These are phyloP conservation scores for Geotrichum histeridarum DNA, from an alignment of 1,139 yeast genomes.

Conservation along the genomic window DNA sequence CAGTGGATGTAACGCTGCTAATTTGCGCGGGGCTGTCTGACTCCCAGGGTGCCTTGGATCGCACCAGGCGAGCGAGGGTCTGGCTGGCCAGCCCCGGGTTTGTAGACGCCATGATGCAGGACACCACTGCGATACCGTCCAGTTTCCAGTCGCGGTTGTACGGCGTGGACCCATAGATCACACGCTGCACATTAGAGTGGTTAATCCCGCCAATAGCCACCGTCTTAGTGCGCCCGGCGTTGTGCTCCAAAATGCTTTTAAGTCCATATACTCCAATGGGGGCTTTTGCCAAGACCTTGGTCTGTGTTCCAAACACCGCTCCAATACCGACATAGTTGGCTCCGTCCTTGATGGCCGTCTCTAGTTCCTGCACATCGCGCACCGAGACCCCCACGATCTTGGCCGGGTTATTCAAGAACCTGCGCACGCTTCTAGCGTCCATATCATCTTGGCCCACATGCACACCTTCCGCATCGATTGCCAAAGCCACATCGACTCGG, in stretches of 20 bases:
- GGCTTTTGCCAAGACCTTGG: constrained; percentile 54
- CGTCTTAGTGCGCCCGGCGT: constrained; percentile 41
- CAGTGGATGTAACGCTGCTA: constrained; percentile 1
- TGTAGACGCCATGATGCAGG: constrained; percentile 70
- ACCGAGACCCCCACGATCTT: constrained; percentile 82
- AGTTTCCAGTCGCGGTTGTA: constrained; percentile 42
- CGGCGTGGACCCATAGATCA: constrained; percentile 48
- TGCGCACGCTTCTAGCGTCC: constrained; percentile 54
- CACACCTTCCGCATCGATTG: constrained; percentile 85
- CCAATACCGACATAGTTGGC: constrained; percentile 85
- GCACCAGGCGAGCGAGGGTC: constrained; percentile 27
- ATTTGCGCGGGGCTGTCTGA: constrained; percentile 3
- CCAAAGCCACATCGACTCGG: constrained; percentile 83
- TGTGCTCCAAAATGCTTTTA: constrained; percentile 47
- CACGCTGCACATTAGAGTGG: constrained; percentile 55
- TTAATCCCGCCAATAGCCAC: constrained; percentile 90
- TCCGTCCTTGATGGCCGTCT: constrained; percentile 47
- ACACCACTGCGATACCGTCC: constrained; percentile 83
- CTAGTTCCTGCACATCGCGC: constrained; percentile 54
- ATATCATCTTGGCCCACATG: constrained; percentile 95
- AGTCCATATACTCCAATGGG: constrained; percentile 68
- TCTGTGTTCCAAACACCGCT: constrained; percentile 66
- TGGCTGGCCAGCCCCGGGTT: constrained; percentile 56
- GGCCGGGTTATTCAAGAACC: constrained; percentile 56
- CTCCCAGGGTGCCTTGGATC: constrained; percentile 24